Conservation (phyloP, 805 yeast species). For the Tetrapisispora nanseiensis region DNA sequence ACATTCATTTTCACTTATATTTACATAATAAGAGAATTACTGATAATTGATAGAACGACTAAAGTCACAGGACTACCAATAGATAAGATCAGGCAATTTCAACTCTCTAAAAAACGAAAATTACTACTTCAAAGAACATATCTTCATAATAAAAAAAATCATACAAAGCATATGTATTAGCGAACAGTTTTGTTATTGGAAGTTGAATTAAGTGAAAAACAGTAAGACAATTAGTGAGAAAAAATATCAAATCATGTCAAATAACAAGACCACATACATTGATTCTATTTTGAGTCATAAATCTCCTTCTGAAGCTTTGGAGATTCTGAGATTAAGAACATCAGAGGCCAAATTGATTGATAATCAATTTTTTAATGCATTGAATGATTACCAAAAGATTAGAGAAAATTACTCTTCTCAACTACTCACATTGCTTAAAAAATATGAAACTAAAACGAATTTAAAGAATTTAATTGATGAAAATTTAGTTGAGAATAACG, state of each 20-base stretch:
- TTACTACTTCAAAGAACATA: too few relatives aligned
- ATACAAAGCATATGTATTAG: too few relatives aligned
- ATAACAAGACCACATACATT: constrained; percentile 31
- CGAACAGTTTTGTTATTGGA: neutral
- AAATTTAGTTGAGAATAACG: constrained; percentile 33
- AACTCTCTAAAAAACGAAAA: too few relatives aligned
- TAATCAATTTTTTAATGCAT: constrained; percentile 51
- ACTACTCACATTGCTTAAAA: constrained; percentile 25
- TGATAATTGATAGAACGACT: too few relatives aligned
- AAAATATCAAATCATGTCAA: constrained; percentile 9
- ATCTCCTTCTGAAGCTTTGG: constrained; percentile 52
- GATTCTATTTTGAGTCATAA: constrained; percentile 27
- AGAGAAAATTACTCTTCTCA: constrained; percentile 40
- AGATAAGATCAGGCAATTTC: too few relatives aligned
- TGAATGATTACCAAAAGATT: constrained; percentile 34
- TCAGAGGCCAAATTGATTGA: constrained; percentile 46
- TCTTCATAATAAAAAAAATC: too few relatives aligned
- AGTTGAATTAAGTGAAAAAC: neutral
- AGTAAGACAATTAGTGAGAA: neutral
- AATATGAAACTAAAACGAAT: constrained; percentile 14
- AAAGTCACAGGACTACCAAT: too few relatives aligned
- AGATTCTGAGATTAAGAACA: constrained; percentile 47
- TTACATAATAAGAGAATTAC: too few relatives aligned
- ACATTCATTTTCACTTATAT: too few relatives aligned
- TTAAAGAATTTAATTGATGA: constrained; percentile 27